A percentile compares a stretch with the other conserved stretches of the same genome.
Conservation (phyloP, 345 rosid genomes). For the Eucalyptus sideroxylon region DNA sequence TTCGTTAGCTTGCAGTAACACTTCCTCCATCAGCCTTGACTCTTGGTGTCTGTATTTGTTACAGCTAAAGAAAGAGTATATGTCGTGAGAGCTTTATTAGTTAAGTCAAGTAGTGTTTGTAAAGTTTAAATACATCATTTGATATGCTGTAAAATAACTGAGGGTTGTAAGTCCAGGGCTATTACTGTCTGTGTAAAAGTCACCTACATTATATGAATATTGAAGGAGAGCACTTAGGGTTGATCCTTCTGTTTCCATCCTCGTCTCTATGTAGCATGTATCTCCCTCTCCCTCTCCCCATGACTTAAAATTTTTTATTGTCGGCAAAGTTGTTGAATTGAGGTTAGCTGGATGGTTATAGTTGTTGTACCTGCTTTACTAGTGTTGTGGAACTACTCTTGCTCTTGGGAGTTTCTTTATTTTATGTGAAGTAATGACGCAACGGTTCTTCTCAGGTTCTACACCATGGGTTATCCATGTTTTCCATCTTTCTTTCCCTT, state of each 20-base stretch:
- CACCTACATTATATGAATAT: not conserved
- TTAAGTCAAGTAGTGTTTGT: not conserved
- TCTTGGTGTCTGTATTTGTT: not conserved
- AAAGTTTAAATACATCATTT: not conserved
- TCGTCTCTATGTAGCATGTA: not conserved
- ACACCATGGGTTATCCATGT: constrained; percentile 76
- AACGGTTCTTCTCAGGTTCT: constrained; percentile 24
- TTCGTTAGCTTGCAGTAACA: not conserved
- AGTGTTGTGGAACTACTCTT: not conserved
- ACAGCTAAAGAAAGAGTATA: not conserved
- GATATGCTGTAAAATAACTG: not conserved
- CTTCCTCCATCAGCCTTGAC: not conserved
- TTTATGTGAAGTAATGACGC: not conserved
- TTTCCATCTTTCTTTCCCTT: constrained; percentile 51
- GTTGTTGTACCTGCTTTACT: not conserved
- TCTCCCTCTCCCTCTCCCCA: not conserved
- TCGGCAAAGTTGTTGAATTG: not conserved
- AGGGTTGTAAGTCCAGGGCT: not conserved
- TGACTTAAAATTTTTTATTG: not conserved
- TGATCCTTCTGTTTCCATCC: not conserved
- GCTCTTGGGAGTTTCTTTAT: not conserved
- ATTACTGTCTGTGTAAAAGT: not conserved
- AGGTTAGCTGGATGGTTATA: not conserved
- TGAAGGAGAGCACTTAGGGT: not conserved
- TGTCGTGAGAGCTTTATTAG: not conserved